phyloP scores from a whole-genome alignment of 202 grass and related monocot genomes.

The Dendrocalamus latiflorus region DNA sequence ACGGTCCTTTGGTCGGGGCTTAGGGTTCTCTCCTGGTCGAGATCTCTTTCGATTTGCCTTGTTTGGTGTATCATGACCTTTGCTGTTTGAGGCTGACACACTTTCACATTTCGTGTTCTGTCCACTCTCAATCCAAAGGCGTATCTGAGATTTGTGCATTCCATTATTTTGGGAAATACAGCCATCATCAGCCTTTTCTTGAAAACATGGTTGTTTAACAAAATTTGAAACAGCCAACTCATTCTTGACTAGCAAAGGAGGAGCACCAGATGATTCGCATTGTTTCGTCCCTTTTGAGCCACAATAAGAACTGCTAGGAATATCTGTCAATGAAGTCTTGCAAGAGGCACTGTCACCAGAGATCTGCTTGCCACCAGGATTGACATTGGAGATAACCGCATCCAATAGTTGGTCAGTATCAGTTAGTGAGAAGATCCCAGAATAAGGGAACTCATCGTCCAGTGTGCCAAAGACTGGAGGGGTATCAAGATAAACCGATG shows the following conservation, averaged over 20 bases:
- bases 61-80: constrained; percentile 54
- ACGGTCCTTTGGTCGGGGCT: constrained; percentile 85
- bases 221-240: constrained; percentile 56
- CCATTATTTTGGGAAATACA: constrained; percentile 50
- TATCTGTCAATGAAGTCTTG: constrained; percentile 63
- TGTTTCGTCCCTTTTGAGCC: constrained; percentile 43
- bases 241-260: constrained; percentile 43
- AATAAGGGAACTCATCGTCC: constrained; percentile 53
- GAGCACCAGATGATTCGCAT: constrained; percentile 25
- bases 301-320: constrained; percentile 56
- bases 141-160: constrained; percentile 77
- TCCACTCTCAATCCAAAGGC: constrained; percentile 70
- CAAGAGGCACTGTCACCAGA: constrained; percentile 54
- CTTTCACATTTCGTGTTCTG: constrained; percentile 63
- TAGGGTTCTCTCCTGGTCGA: constrained; percentile 77
- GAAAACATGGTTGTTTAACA: constrained; percentile 40
- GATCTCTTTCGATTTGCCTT: constrained; percentile 79
- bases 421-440: constrained; percentile 65
- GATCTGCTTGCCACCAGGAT: constrained; percentile 56
- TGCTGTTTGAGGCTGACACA: constrained; percentile 68
- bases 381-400: constrained; percentile 79
- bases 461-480: constrained; percentile 38
- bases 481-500: constrained; percentile 30
- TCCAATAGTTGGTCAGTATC: constrained; percentile 86
- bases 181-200: constrained; percentile 41